Base-by-base conservation (phyloP, 352 stramenopile species). In the Halophytophthora batemanensis region DNA sequence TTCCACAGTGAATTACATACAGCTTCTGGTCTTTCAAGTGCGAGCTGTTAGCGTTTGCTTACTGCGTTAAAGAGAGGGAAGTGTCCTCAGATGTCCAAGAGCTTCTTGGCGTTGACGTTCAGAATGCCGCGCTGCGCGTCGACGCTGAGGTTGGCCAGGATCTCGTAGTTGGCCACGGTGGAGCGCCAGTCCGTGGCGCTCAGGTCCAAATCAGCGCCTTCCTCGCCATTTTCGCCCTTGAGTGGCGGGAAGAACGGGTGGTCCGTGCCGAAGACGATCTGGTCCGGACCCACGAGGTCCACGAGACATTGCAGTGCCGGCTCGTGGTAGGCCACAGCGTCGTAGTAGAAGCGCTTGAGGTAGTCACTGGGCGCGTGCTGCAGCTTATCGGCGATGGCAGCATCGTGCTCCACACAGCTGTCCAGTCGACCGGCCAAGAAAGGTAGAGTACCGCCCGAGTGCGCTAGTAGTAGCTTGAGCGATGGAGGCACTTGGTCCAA, bases 241-340 rank as follows among this genome's bases (percentile, higher is more conserved):
- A 43, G 39, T 18, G 76, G 76, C 4, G 76, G 76, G 49, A 87
- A 87, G 49, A 87, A 87, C 23, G 75, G 76, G 37, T 87, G 74
- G 55, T 87, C 76, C 12, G 76, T 87, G 22, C 76, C 76, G 38
- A 74, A 87, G 15, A 87, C 79, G 55, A 87, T 64, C 18, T 64
- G 70, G 34, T 86, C 69, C 8, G 39, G 29, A 13, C 74, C 71
- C 17, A 81, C 69, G 39, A 86, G 66, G 53, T 81, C 61, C 34
- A 82, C 72, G 43, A 87, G 60, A 25, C 67, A 83, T 41, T 86
- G 57, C 48, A 85, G 44, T 15, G 66, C 71, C 25, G 75, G 71
- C 28, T 66, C 50, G 41, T 81, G 68, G 47, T 87, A 87, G 25
- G 75, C 66, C 19, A 86, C 73, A 0, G 65, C 73, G 43, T 87